These are phyloP conservation scores for Annulohypoxylon moriforme DNA, from an alignment of 495 filamentous ascomycete species.

Conservation along the genomic window DNA sequence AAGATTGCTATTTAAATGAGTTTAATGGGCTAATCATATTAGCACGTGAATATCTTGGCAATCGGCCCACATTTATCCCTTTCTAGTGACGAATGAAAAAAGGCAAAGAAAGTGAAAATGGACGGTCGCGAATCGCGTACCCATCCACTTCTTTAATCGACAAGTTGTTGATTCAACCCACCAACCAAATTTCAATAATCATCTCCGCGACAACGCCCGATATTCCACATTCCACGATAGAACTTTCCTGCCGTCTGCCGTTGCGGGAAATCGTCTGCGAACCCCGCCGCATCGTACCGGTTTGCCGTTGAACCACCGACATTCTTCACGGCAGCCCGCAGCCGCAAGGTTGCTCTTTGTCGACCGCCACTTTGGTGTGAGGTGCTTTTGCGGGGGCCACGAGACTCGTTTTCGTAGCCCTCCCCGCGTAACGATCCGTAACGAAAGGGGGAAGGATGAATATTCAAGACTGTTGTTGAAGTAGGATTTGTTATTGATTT, in stretches of 20 bases:
- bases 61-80: slow-evolving; percentile 22
- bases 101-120: slow-evolving; percentile 13
- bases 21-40: slow-evolving; percentile 16
- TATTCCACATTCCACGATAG: slow-evolving; percentile 25
- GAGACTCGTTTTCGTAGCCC: slow-evolving; percentile 11
- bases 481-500: slow-evolving; percentile 12
- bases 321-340: slow-evolving; percentile 27
- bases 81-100: slow-evolving; percentile 32
- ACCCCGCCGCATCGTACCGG: slow-evolving; percentile 9
- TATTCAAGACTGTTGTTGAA: slow-evolving; percentile 5
- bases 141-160: slow-evolving; percentile 29
- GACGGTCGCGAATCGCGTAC: slow-evolving; percentile 50
- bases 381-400: slow-evolving; percentile 22
- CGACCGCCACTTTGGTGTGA: slow-evolving; percentile 25
- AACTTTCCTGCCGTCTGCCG: slow-evolving; percentile 10
- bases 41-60: slow-evolving; percentile 45
- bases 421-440: slow-evolving; percentile 21
- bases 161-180: slow-evolving; percentile 44
- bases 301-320: slow-evolving; percentile 5
- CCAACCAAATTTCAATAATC: slow-evolving; percentile 39
- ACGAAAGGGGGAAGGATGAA: slow-evolving; percentile 35
- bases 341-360: slow-evolving; percentile 37
- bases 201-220: slow-evolving; percentile 45
- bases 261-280: slow-evolving; percentile 13
- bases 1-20: background rate